phyloP scores from a whole-genome alignment of 352 stramenopile genomes.

The Saprolegnia diclina region DNA sequence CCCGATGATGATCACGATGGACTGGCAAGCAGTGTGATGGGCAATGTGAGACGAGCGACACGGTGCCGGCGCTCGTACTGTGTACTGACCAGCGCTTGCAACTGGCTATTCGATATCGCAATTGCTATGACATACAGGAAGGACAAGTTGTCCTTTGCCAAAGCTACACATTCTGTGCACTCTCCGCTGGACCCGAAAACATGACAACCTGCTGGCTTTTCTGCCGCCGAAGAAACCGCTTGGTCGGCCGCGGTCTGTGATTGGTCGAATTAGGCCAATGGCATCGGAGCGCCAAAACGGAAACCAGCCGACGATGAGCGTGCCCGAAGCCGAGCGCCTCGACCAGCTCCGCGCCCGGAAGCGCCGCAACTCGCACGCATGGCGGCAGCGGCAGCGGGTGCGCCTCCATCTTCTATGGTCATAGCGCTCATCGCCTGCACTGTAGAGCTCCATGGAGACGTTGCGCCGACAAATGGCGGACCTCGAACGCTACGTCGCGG shows the following conservation, averaged over 20 bases:
- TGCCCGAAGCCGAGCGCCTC: not conserved
- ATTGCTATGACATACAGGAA: too few species aligned
- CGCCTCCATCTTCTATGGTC: not conserved
- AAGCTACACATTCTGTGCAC: too few species aligned
- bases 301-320: not conserved
- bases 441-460: constrained; percentile 2
- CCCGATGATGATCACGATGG: too few species aligned
- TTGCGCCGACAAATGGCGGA: not conserved
- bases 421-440: not conserved
- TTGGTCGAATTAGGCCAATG: constrained; percentile 1
- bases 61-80: too few species aligned
- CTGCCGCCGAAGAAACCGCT: not conserved
- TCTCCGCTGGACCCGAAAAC: too few species aligned
- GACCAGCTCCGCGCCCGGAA: constrained; percentile 7
- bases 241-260: not conserved
- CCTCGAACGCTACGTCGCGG: not conserved
- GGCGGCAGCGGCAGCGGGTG: constrained; percentile 7
- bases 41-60: too few species aligned
- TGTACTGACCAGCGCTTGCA: too few species aligned
- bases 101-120: too few species aligned
- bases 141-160: too few species aligned
- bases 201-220: not conserved
- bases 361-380: constrained; percentile 10
- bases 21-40: too few species aligned
- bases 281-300: not conserved